Conservation (phyloP, 2,329 filamentous ascomycete genomes). For the Teratosphaeria gauchensis region DNA sequence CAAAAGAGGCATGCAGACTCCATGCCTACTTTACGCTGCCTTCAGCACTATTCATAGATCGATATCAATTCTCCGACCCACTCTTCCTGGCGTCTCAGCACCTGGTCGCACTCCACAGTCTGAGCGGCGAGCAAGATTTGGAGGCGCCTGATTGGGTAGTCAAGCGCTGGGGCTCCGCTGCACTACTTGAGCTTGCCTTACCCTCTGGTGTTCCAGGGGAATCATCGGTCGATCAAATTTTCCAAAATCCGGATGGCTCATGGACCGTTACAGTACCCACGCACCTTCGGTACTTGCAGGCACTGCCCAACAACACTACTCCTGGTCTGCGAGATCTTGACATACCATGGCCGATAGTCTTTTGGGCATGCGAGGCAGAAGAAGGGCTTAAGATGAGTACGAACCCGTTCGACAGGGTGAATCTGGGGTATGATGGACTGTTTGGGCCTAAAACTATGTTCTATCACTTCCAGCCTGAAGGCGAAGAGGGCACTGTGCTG, state of each 20-base stretch:
- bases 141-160: slow-evolving; percentile 81
- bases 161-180: slow-evolving; percentile 64
- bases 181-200: slow-evolving; percentile 61
- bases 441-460: slow-evolving; percentile 72
- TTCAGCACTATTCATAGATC: slow-evolving; percentile 71
- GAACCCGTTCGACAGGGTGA: slow-evolving; percentile 77
- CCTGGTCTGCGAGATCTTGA: slow-evolving; percentile 26
- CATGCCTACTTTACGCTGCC: slow-evolving; percentile 79
- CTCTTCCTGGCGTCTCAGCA: slow-evolving; percentile 77
- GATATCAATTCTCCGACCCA: slow-evolving; percentile 68
- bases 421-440: slow-evolving; percentile 75
- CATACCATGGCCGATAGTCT: slow-evolving; percentile 74
- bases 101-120: slow-evolving; percentile 55
- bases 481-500: background rate
- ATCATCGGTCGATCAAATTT: background rate
- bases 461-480: slow-evolving; percentile 52
- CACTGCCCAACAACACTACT: slow-evolving; percentile 25
- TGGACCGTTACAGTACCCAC: slow-evolving; percentile 68
- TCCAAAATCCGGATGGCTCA: slow-evolving; percentile 1
- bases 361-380: slow-evolving; percentile 75
- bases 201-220: slow-evolving; percentile 3
- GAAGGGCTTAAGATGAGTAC: slow-evolving; percentile 55
- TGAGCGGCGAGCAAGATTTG: slow-evolving; percentile 72
- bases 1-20: slow-evolving; percentile 51
- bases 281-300: slow-evolving; percentile 73